Evolutionary conservation across 169 alveolate genomes (phyloP), one percentile per base, ranked within the genome.

Genomic region (Plasmodium coatneyi): DNA sequence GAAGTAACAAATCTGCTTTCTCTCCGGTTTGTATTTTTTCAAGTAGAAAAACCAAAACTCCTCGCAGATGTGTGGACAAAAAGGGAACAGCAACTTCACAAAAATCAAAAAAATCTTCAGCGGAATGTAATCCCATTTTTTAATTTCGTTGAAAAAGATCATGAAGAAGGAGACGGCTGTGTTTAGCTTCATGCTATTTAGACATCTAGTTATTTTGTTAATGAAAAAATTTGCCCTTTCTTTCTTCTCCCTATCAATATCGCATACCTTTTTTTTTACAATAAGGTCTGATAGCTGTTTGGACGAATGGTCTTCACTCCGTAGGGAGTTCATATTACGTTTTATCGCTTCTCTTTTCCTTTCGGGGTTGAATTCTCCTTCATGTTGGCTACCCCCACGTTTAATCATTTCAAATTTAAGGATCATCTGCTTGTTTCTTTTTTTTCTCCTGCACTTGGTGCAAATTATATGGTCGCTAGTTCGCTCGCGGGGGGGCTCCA

Each of bases 11-110:
- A 78, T 60, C 43, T 89, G 71, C 72, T 79, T 79, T 80, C 71
- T 66, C 49, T 19, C 76, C 25, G 46, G 34, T 89, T 66, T 89
- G 76, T 89, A 89, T 72, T 80, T 89, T 43, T 79, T 89, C 72
- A 89, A 89, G 66, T 89, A 89, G 32, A 56, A 89, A 56, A 41
- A 95, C 97, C 97, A 96, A 41, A 96, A 90, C 46, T 97, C 97
- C 71, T 97, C 98, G 39, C 97, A 93, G 36, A 96, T 70, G 79
- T 96, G 97, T n/a, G 98, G 98, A 3, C 97, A 97, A 46, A 97
- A 95, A 9, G 98, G 98, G 52, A 93, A 93, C 71, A 97, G 94
- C 84, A 95, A 83, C 74, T 81, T 86, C 28, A 97, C 82, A 32
- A 95, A 82, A 7, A 32, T 87, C 25, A 91, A 30, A 25, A 95